Evolutionary conservation across 345 rosid species (phyloP), one percentile per base, ranked within the genome.

Genomic region (Pseudoturritis turrita): DNA sequence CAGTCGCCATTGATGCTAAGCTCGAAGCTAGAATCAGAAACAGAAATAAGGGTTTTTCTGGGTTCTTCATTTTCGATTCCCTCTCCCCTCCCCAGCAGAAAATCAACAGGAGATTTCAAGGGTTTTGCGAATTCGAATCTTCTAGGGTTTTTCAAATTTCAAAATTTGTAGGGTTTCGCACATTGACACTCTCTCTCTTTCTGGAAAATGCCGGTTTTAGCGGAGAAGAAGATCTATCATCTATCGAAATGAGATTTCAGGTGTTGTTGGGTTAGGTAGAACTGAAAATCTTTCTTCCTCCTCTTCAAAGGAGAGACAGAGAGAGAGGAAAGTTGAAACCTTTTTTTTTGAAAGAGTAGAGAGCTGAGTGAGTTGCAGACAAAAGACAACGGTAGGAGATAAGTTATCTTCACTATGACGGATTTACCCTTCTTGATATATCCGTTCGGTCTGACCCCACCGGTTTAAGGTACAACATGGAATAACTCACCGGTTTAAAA

Each of bases 321-420:
- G 59, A 28, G 45, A 67, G 74, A 60, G 52, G 67, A 65, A 21
- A 45, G 72, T 41, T 74, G 13, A 13, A 36, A 54, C 2, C 26
- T 55, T 71, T 40, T 6, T 50, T 22, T 29, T 29, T 17, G 26
- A 65, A 58, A 21, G 10, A 13, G 58, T 25, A 14, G 59, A 57
- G 61, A 46, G 70, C 22, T 56, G 49, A 7, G 56, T 22, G 59
- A 47, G 71, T 45, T 62, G 66, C 64, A 65, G 79, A 80, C 86
- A 75, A 45, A 52, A 78, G 73, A 77, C 84, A 64, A 17, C 10
- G 44, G 80, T 81, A 77, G 86, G 79, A 40, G 87, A 52, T 49
- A 26, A 46, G 7, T 23, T 25, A 44, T 2, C 39, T 21, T 15
- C 21, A 2, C 1, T 58, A 55, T 67, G 83, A 83, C 88, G 41